Evolutionary conservation across 1,139 yeast species (phyloP).

Genomic region (Spathaspora sp.): DNA sequence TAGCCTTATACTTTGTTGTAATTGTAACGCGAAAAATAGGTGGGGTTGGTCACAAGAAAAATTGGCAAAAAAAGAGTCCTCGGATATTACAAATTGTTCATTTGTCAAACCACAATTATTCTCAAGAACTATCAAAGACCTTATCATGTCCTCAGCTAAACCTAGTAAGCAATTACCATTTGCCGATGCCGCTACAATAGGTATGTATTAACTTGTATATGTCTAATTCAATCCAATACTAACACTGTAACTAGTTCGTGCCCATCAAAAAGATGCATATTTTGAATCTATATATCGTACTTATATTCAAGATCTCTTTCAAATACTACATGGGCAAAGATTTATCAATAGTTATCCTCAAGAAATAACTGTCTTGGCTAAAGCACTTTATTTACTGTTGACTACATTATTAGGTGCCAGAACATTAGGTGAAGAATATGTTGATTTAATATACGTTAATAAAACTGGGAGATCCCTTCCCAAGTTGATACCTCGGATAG

Average conservation of each 20-base stretch:
- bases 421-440: constrained; percentile 93
- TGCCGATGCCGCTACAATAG: constrained; percentile 51
- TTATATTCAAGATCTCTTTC: constrained; percentile 58
- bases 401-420: constrained; percentile 77
- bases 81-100: neutral
- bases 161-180: constrained; percentile 34
- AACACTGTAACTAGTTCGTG: constrained; percentile 46
- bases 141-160: neutral
- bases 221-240: neutral
- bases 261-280: constrained; percentile 85
- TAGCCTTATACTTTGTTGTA: neutral
- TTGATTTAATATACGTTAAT: constrained; percentile 72
- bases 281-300: constrained; percentile 56
- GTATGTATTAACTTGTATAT: constrained; percentile 25
- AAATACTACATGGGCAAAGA: constrained; percentile 61
- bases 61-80: neutral
- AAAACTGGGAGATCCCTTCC: constrained; percentile 54
- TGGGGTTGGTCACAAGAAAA: neutral
- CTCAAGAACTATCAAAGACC: too few relatives aligned
- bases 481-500: constrained; percentile 41
- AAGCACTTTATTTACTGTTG: constrained; percentile 59
- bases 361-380: constrained; percentile 59
- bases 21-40: neutral
- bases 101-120: neutral
- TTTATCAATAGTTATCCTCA: constrained; percentile 64